A percentile compares a stretch with the other conserved stretches of the same genome.
These are phyloP conservation scores for Miamiensis avidus DNA, from an alignment of 169 alveolate genomes.

Conservation along the genomic window DNA sequence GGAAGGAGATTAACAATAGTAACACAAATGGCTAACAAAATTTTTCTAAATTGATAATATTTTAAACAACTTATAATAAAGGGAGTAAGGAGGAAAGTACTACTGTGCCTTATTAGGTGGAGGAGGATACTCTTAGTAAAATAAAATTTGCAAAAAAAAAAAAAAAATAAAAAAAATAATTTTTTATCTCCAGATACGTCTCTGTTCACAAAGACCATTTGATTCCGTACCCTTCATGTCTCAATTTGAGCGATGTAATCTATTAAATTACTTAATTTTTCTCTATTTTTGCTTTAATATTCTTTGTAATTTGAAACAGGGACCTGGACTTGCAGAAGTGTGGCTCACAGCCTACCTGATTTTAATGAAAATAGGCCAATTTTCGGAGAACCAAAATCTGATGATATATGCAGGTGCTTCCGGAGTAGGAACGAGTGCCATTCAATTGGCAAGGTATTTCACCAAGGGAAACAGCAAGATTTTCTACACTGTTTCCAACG, in stretches of 20 bases:
- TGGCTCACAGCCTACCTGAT: constrained; percentile 78
- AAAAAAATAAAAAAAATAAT: no score
- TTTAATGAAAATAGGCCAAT: constrained; percentile 45
- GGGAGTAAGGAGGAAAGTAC: not conserved
- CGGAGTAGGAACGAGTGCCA: constrained; percentile 82
- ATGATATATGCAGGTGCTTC: constrained; percentile 87
- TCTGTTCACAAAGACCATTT: constrained; percentile 55
- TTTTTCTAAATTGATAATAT: no score
- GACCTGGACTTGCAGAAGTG: constrained; percentile 76
- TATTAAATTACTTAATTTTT: not conserved
- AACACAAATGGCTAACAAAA: no score
- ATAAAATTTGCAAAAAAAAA: no score
- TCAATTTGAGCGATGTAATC: constrained; percentile 39
- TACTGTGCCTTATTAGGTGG: not conserved
- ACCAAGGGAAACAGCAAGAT: constrained; percentile 63
- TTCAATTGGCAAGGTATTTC: constrained; percentile 64
- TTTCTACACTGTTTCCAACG: constrained; percentile 51
- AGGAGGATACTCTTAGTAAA: not conserved
- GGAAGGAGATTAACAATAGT: no score
- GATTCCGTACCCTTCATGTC: constrained; percentile 59
- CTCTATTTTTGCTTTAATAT: not conserved
- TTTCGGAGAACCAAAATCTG: constrained; percentile 46
- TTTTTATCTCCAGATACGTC: constrained; percentile 35
- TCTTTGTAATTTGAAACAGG: constrained; percentile 14
- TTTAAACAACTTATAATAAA: no score